Evolutionary conservation across 768 basidiomycete genomes (phyloP).

Genomic region (Russula abietina): DNA sequence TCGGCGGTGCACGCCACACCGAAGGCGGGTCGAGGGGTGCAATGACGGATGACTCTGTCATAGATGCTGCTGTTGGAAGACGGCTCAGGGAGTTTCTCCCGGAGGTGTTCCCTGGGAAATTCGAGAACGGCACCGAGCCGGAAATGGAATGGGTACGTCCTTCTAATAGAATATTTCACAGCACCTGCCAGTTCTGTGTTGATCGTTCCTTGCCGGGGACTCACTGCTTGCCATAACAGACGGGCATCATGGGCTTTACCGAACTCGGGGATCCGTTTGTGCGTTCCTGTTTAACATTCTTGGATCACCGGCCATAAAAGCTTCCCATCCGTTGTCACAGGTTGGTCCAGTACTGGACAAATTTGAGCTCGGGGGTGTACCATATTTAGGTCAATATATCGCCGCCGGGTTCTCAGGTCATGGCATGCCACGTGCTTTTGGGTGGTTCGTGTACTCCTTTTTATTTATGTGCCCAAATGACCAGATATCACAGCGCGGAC

Average conservation of each 20-base stretch:
- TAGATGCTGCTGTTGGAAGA: conserved; percentile 44
- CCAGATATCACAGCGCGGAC: conserved; percentile 46
- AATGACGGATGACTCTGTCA: conserved; percentile 50
- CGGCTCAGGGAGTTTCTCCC: conserved; percentile 57
- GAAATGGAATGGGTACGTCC: conserved; percentile 76
- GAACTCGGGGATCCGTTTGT: conserved; percentile 60
- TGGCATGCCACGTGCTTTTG: conserved; percentile 73
- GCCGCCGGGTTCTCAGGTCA: conserved; percentile 71
- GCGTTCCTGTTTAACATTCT: conserved; percentile 28
- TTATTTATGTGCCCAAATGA: not conserved
- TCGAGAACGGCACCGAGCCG: conserved; percentile 42
- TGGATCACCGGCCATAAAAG: not conserved
- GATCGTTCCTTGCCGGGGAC: not conserved
- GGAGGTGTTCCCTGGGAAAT: conserved; percentile 48
- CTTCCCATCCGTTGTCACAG: conserved; percentile 31
- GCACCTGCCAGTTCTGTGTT: not conserved
- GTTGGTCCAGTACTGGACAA: conserved; percentile 53
- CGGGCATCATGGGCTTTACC: conserved; percentile 79
- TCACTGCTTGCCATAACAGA: conserved; percentile 38
- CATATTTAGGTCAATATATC: conserved; percentile 58
- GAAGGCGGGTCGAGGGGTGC: conserved; percentile 43
- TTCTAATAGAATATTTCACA: not conserved
- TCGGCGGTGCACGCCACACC: conserved; percentile 63
- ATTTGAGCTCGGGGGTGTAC: conserved; percentile 17
- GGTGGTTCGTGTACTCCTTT: conserved; percentile 43